phyloP scores from a whole-genome alignment of 768 basidiomycete genomes.

The Leccinum barrowsii region DNA sequence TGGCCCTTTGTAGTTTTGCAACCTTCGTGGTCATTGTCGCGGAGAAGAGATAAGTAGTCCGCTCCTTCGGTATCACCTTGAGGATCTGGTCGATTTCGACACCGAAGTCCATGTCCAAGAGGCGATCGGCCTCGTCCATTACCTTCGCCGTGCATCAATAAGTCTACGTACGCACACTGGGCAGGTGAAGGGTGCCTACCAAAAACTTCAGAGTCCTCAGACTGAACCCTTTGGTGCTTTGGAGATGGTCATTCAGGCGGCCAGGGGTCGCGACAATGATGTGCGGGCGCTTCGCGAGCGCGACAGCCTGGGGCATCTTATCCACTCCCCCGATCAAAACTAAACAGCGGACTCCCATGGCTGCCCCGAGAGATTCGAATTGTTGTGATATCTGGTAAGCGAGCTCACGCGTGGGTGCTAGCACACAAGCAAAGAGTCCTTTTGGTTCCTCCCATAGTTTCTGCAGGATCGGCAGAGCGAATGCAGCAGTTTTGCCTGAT shows the following conservation, averaged over 20 bases:
- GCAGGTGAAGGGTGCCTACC: slow-evolving; percentile 42
- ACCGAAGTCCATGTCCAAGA: slow-evolving; percentile 96
- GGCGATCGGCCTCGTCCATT: slow-evolving; percentile 94
- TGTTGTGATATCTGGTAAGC: slow-evolving; percentile 99
- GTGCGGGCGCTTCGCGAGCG: slow-evolving; percentile 91
- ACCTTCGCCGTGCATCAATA: slow-evolving; percentile 51
- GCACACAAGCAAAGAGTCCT: slow-evolving; percentile 87
- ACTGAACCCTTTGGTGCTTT: slow-evolving; percentile 96
- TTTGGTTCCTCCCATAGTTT: slow-evolving; percentile 95
- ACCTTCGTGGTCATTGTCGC: slow-evolving; percentile 99
- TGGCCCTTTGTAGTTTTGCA: slow-evolving; percentile 91
- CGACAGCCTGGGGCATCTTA: slow-evolving; percentile 84
- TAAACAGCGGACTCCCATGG: slow-evolving; percentile 88
- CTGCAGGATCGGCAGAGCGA: slow-evolving; percentile 93
- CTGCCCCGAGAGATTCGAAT: slow-evolving; percentile 86
- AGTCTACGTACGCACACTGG: neutral
- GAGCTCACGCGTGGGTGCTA: slow-evolving; percentile 97
- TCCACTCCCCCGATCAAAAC: slow-evolving; percentile 97
- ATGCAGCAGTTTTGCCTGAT: slow-evolving; percentile 96
- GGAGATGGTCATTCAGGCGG: slow-evolving; percentile 87
- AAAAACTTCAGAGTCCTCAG: slow-evolving; percentile 82
- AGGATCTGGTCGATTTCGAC: slow-evolving; percentile 95
- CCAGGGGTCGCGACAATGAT: slow-evolving; percentile 95
- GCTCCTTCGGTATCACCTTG: slow-evolving; percentile 89
- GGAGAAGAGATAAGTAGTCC: slow-evolving; percentile 94